Conservation (phyloP, 768 basidiomycete species). For the Phlebiopsis flavidoalba region DNA sequence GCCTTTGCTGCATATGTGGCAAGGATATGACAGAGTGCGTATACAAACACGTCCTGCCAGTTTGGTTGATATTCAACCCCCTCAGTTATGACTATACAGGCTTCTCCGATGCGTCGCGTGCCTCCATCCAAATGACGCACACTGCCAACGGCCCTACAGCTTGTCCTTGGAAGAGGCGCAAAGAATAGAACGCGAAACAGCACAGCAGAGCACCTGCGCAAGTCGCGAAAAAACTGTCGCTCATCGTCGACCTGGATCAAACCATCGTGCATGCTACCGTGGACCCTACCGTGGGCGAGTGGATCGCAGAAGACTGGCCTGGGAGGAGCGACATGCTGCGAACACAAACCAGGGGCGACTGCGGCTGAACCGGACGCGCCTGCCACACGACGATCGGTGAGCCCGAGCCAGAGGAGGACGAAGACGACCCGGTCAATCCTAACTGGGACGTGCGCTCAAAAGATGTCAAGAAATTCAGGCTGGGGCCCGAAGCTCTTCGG, state of each 20-base stretch:
- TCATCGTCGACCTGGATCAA: slow-evolving; percentile 98
- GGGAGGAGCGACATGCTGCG: slow-evolving; percentile 56
- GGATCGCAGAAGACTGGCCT: slow-evolving; percentile 82
- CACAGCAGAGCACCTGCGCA: slow-evolving; percentile 77
- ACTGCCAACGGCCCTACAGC: slow-evolving; percentile 88
- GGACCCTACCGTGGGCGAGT: slow-evolving; percentile 97
- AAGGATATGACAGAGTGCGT: slow-evolving; percentile 90
- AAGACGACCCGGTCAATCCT: slow-evolving; percentile 66
- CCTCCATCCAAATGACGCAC: slow-evolving; percentile 92
- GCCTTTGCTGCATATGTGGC: slow-evolving; percentile 90
- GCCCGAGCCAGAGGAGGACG: slow-evolving; percentile 15
- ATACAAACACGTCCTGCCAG: slow-evolving; percentile 1
- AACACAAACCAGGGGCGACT: slow-evolving; percentile 30
- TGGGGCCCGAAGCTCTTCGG: slow-evolving; percentile 74
- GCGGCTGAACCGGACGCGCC: slow-evolving; percentile 26
- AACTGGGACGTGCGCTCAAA: slow-evolving; percentile 86
- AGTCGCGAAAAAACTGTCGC: slow-evolving; percentile 74
- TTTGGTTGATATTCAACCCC: neutral
- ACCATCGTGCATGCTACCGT: slow-evolving; percentile 98
- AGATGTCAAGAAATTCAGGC: slow-evolving; percentile 84
- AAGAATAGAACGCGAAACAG: slow-evolving; percentile 79
- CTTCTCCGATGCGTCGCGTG: slow-evolving; percentile 80
- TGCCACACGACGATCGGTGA: neutral
- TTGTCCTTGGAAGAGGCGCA: slow-evolving; percentile 89
- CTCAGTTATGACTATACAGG: slow-evolving; percentile 79